These are phyloP conservation scores for Silene latifolia DNA, from an alignment of 148 eudicot genomes.

Conservation along the genomic window DNA sequence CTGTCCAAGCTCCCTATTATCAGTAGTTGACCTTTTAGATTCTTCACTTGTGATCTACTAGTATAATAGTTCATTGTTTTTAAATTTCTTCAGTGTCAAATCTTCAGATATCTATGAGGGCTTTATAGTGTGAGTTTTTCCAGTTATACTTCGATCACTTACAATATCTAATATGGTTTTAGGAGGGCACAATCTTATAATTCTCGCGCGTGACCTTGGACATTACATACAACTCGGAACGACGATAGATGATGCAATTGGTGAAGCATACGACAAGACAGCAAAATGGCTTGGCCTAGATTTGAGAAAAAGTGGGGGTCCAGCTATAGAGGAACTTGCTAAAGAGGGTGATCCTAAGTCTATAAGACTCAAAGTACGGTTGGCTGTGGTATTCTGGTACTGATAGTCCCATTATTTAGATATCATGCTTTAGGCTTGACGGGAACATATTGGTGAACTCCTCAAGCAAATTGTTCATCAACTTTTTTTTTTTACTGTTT, in stretches of 20 bases:
- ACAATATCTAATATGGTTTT: not conserved
- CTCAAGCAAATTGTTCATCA: not conserved
- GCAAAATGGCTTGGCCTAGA: conserved; percentile 99
- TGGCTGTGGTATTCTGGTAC: not conserved
- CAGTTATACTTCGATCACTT: not conserved
- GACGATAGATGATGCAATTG: conserved; percentile 94
- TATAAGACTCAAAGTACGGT: conserved; percentile 57
- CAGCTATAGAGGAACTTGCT: conserved; percentile 95
- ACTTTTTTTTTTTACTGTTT: conserved; percentile 1
- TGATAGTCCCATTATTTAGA: not conserved
- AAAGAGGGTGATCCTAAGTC: conserved; percentile 74
- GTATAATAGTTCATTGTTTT: not conserved
- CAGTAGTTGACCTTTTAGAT: not conserved
- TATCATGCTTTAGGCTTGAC: not conserved
- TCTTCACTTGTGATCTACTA: not conserved
- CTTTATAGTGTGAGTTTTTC: not conserved
- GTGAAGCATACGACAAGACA: conserved; percentile 97
- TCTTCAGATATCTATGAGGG: not conserved
- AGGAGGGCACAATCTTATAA: conserved; percentile 96
- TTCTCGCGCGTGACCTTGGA: conserved; percentile 87
- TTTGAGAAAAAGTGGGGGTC: conserved; percentile 90
- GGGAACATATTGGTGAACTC: not conserved
- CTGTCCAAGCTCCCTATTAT: not conserved
- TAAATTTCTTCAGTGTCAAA: not conserved
- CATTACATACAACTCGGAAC: conserved; percentile 93